Conservation (phyloP, 805 yeast species). For the Barnettozyma siamensis region DNA sequence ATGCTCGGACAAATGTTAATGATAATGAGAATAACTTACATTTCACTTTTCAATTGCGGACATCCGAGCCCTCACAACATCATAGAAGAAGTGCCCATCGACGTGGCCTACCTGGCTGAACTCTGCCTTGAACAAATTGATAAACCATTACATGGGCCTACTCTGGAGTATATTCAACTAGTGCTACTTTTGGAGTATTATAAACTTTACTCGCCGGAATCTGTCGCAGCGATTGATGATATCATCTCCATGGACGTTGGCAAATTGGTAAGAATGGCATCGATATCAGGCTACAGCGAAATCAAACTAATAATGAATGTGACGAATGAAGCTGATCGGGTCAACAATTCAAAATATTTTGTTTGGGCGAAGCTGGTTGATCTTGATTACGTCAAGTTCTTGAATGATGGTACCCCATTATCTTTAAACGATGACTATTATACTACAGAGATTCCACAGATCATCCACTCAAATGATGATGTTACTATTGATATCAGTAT, state of each 20-base stretch:
- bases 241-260: constrained; percentile 5
- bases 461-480: too few species aligned
- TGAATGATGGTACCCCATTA: constrained; percentile 16
- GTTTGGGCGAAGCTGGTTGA: constrained; percentile 12
- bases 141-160: constrained; percentile 7
- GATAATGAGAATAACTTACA: constrained; percentile 14
- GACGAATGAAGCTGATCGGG: neutral
- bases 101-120: constrained; percentile 10
- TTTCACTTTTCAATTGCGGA: constrained; percentile 16
- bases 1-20: constrained; percentile 14
- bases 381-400: constrained; percentile 11
- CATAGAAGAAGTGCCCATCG: constrained; percentile 5
- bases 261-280: constrained; percentile 4
- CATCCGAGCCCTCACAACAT: constrained; percentile 4
- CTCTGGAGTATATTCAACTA: constrained; percentile 3
- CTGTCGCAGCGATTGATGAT: constrained; percentile 5
- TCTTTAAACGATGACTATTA: constrained; percentile 8
- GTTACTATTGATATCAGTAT: constrained; percentile 1
- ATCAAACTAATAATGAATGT: constrained; percentile 1
- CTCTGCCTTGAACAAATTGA: constrained; percentile 12
- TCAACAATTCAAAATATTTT: constrained; percentile 1
- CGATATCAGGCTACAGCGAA: constrained; percentile 4
- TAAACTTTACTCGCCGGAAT: constrained; percentile 5
- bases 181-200: constrained; percentile 3
- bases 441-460: neutral